Base-by-base conservation (phyloP, 306 rosid species). In the Spatholobus suberectus region DNA sequence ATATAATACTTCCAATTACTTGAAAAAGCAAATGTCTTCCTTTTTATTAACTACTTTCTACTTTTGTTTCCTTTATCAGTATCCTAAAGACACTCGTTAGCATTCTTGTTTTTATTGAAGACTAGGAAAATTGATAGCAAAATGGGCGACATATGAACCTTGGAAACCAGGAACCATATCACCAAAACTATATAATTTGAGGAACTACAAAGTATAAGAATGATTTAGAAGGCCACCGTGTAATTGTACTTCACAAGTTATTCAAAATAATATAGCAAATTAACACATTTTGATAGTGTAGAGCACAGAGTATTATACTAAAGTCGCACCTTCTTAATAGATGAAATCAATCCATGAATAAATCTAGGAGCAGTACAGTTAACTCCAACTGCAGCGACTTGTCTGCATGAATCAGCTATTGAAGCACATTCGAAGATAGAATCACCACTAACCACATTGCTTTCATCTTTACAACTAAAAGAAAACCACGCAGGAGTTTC, bases 301-400 rank as follows among this genome's bases (percentile, higher is more conserved):
- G 41, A 63, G 38, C 68, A 40, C 21, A 29, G 1, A 29, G 51
- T 67, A 23, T 44, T 73, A 26, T 46, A 70, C 18, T 41, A 68
- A 80, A 76, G 54, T n/a, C 34, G 10, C 38, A 93, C 99, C 96
- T 86, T 84, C 37, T 11, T 70, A 38, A 93, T 89, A 37, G 87
- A 89, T 11, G 90, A 89, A 87, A 92, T 83, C 55, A 95, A 80
- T 49, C 91, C 91, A 51, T 86, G 94, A 87, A 95, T 89, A 70
- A 82, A 90, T 87, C 99, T 87, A 18, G 99, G 98, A 68, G 97
- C 90, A 5, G 98, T 93, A 70, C 98, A 95, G 85, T 93, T 95
- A 86, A 93, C 93, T 74, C 97, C 97, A 63, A 93, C 91, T 2
- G 99, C 96, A 40, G 81, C 90, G 3, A 93, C 93, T 51, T 89